A percentile compares a stretch with the other conserved stretches of the same genome.
These are phyloP conservation scores for Blastosporella zonata DNA, from an alignment of 1,284 basidiomycete genomes.

Conservation along the genomic window DNA sequence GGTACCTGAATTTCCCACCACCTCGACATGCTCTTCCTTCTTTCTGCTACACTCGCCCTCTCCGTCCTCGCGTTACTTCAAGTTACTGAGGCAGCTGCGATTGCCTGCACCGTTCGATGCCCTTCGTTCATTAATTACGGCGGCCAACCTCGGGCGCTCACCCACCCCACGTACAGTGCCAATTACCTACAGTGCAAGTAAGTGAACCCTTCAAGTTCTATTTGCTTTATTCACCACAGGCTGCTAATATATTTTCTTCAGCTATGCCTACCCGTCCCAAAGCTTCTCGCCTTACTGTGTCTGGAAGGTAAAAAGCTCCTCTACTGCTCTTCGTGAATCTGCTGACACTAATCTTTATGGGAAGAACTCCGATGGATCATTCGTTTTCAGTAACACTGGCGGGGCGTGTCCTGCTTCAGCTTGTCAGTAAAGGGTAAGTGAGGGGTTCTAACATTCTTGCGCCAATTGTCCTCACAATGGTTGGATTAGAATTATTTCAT, in stretches of 20 bases:
- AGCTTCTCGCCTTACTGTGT: conserved; percentile 3
- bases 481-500: too few relatives aligned
- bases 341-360: not conserved
- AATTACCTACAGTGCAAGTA: conserved; percentile 15
- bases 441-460: too few relatives aligned
- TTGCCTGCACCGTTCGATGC: conserved; percentile 16
- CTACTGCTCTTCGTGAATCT: too few relatives aligned
- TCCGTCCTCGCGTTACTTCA: conserved; percentile 1
- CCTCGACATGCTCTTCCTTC: not conserved
- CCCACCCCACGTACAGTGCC: conserved; percentile 9
- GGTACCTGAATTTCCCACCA: too few relatives aligned
- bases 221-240: not conserved
- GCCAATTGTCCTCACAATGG: too few relatives aligned
- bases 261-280: not conserved
- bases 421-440: too few relatives aligned
- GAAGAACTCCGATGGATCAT: not conserved
- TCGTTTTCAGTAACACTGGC: too few relatives aligned
- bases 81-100: conserved; percentile 7
- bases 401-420: too few relatives aligned
- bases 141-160: conserved; percentile 11
- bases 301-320: not conserved
- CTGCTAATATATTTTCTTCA: not conserved
- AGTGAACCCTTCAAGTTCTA: not conserved
- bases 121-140: conserved; percentile 13
- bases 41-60: conserved; percentile 2